Base-by-base conservation (phyloP, 2,329 filamentous ascomycete species). In the Chaetoscypha palmicola region DNA sequence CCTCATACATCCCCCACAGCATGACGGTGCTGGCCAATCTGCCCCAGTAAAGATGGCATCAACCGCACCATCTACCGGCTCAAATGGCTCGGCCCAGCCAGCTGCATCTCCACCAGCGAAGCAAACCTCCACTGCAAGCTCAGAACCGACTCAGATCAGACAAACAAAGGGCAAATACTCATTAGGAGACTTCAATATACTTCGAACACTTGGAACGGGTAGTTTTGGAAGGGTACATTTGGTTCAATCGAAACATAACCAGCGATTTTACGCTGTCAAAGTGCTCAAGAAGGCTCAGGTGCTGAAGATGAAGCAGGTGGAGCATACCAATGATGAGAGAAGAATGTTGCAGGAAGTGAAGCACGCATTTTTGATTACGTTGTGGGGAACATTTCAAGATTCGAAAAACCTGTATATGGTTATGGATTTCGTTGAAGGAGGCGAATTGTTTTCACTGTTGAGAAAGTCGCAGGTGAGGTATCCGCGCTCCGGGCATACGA, bases 221-320 rank as follows among this genome's bases (percentile, higher is more conserved):
- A 96, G 90, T 66, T 98, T 98, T 67, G 92, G 92, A 35, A 79
- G 92, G 55, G 92, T 98, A 34, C 92, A 98, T 64, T 73, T 98
- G 48, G 92, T 97, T 41, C 92, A 97, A 69, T 96, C 90, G 54
- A 92, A 90, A 67, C 92, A 98, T 70, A 98, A 98, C 66, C 86
- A 94, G 68, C 83, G 92, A 50, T 98, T 90, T 73, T 98, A 98
- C 68, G 92, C 92, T 35, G 83, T 98, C 68, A 98, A 98, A 71
- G 92, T 98, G 54, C 71, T 98, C 67, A 98, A 98, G 67, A 98
- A 98, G 76, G 83, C 83, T 38, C 92, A 98, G 69, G 91, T 98
- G 43, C 89, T 98, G 66, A 95, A 95, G 73, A 97, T 98, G 92
- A 98, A 98, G 77, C 92, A 98, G 68, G 89, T 98, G 48, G 92